Conservation (phyloP, 148 eudicot species). For the Pharnaceum exiguum region DNA sequence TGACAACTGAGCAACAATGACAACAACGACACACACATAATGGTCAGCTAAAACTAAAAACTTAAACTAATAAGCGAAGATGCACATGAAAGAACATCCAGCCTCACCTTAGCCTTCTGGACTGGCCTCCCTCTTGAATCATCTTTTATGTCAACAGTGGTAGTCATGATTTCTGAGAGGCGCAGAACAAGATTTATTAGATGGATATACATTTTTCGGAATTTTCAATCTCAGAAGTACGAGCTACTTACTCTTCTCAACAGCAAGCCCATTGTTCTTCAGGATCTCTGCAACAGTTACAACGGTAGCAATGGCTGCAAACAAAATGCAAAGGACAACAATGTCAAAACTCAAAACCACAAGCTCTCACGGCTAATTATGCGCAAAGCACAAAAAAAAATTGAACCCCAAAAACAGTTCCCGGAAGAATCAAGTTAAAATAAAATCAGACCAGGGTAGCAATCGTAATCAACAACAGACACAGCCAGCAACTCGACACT, state of each 20-base stretch:
- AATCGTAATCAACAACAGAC: too few relatives aligned
- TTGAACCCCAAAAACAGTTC: too few relatives aligned
- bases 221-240: neutral
- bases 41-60: too few relatives aligned
- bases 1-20: too few relatives aligned
- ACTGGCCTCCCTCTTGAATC: constrained; percentile 65
- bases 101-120: constrained; percentile 68
- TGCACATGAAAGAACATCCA: neutral
- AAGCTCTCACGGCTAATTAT: neutral
- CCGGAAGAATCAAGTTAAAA: too few relatives aligned
- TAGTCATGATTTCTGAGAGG: constrained; percentile 57
- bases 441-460: too few relatives aligned
- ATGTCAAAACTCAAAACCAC: neutral
- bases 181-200: neutral
- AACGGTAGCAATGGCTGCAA: constrained; percentile 83
- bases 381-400: too few relatives aligned
- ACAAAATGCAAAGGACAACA: neutral
- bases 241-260: constrained; percentile 63
- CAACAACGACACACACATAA: too few relatives aligned
- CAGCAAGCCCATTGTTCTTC: constrained; percentile 75
- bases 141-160: constrained; percentile 67
- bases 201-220: neutral
- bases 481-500: too few relatives aligned
- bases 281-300: constrained; percentile 76
- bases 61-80: too few relatives aligned